These are phyloP conservation scores for Claviceps capensis DNA, from an alignment of 2,329 filamentous ascomycete species.

Conservation along the genomic window DNA sequence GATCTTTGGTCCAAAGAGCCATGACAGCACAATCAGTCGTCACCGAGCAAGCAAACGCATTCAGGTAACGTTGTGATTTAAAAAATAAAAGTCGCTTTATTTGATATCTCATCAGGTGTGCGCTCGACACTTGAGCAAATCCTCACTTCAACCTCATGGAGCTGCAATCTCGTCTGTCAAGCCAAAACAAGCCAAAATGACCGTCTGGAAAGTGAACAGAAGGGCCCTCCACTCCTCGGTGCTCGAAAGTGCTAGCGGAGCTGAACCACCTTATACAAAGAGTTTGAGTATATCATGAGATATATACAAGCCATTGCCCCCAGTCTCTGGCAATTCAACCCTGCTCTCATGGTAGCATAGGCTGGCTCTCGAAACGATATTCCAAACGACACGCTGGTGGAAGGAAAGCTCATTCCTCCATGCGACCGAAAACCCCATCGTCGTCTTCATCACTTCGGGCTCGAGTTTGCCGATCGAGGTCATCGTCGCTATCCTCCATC, in stretches of 20 bases:
- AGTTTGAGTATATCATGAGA: slow-evolving; percentile 24
- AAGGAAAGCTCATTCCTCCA: slow-evolving; percentile 60
- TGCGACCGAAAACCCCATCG: slow-evolving; percentile 86
- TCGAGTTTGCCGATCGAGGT: slow-evolving; percentile 46
- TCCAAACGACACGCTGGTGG: background rate
- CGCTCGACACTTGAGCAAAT: slow-evolving; percentile 50
- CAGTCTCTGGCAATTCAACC: slow-evolving; percentile 17
- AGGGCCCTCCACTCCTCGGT: slow-evolving; percentile 51
- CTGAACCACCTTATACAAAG: slow-evolving; percentile 38
- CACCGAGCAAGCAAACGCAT: background rate
- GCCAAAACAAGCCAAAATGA: slow-evolving; percentile 8
- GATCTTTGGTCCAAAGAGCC: background rate
- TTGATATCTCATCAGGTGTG: slow-evolving; percentile 30
- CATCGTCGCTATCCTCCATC: slow-evolving; percentile 57
- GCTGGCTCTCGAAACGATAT: slow-evolving; percentile 2
- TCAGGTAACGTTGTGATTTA: background rate
- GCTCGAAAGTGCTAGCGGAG: slow-evolving; percentile 52
- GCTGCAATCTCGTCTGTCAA: slow-evolving; percentile 26
- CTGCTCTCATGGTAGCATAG: slow-evolving; percentile 13
- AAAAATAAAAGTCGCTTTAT: slow-evolving; percentile 8
- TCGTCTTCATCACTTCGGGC: slow-evolving; percentile 77
- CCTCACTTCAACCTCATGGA: slow-evolving; percentile 62
- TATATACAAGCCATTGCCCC: slow-evolving; percentile 35
- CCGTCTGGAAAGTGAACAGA: slow-evolving; percentile 11
- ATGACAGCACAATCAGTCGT: background rate